phyloP scores from a whole-genome alignment of 129 eudicot species.

The Pulicaria dysenterica region DNA sequence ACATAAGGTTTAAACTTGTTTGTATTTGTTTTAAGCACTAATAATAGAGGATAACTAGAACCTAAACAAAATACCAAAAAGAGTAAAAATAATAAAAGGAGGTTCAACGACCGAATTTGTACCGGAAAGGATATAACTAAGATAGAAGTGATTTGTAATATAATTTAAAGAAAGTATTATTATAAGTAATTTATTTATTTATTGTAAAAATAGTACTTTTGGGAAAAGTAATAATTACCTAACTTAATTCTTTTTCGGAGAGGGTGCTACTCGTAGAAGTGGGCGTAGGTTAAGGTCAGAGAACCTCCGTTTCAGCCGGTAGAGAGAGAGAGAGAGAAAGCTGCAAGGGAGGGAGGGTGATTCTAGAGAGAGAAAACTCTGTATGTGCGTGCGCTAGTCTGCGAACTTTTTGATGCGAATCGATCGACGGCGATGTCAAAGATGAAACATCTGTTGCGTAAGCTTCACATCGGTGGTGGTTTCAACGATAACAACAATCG shows the following conservation, averaged over 20 bases:
- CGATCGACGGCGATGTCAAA: conserved; percentile 63
- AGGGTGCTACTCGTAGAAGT: conserved; percentile 32
- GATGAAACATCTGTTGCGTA: conserved; percentile 83
- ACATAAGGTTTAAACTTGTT: too few species aligned
- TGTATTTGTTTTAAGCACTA: too few species aligned
- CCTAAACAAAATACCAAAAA: too few species aligned
- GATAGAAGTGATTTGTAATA: too few species aligned
- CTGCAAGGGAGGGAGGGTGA: neutral
- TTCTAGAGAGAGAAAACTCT: conserved; percentile 31
- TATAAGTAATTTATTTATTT: too few species aligned
- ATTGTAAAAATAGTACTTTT: neutral
- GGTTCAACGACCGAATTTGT: too few species aligned
- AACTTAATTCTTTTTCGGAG: conserved; percentile 5
- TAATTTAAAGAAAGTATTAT: too few species aligned
- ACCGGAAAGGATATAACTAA: too few species aligned
- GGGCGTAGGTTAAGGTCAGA: conserved; percentile 38
- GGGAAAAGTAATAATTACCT: conserved; percentile 23
- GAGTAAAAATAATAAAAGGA: too few species aligned
- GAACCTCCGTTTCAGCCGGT: conserved; percentile 25
- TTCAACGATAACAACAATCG: conserved; percentile 35
- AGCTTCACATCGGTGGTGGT: conserved; percentile 79
- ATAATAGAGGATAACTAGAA: too few species aligned
- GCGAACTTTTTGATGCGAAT: conserved; percentile 46
- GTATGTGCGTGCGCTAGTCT: neutral
- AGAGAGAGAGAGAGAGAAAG: conserved; percentile 38